phyloP scores from a whole-genome alignment of 352 stramenopile genomes.

The Globisporangium barbulae region DNA sequence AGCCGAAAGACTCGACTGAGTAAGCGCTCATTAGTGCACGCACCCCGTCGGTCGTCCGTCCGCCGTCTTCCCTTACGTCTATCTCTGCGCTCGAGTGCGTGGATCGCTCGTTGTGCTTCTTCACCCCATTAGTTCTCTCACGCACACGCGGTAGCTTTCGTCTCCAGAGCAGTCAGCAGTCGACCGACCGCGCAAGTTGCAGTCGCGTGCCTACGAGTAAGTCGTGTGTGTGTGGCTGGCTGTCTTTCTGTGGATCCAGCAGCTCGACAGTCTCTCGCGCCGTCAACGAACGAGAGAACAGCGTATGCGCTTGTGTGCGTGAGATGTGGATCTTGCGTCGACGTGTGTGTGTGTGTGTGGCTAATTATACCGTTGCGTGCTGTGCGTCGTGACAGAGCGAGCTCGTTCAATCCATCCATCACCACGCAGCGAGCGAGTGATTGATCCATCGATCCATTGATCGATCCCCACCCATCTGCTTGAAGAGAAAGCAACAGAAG shows the following conservation, averaged over 20 bases:
- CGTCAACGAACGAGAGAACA: conserved; percentile 3
- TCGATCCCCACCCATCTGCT: conserved; percentile 16
- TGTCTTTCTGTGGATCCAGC: conserved; percentile 4
- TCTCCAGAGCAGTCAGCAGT: neutral
- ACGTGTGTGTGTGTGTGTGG: neutral
- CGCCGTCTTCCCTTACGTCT: neutral
- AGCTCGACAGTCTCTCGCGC: neutral
- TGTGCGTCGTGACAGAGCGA: neutral
- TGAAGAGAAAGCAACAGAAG: neutral
- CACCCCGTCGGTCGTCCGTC: conserved; percentile 2
- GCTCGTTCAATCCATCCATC: conserved; percentile 1
- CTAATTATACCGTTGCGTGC: conserved; percentile 1
- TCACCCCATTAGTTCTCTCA: neutral
- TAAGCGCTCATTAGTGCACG: conserved; percentile 15
- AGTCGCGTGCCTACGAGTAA: neutral
- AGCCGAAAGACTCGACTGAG: conserved; percentile 13
- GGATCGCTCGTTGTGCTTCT: neutral
- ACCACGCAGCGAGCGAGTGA: conserved; percentile 9
- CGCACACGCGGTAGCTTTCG: neutral
- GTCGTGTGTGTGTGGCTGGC: neutral
- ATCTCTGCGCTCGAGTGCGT: neutral
- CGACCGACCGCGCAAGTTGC: conserved; percentile 1
- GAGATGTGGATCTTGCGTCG: neutral
- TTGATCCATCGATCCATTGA: conserved; percentile 23
- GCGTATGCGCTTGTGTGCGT: neutral